Evolutionary conservation across 2,329 filamentous ascomycete genomes (phyloP), one percentile per base, ranked within the genome.

Genomic region (Diaporthe citri): DNA sequence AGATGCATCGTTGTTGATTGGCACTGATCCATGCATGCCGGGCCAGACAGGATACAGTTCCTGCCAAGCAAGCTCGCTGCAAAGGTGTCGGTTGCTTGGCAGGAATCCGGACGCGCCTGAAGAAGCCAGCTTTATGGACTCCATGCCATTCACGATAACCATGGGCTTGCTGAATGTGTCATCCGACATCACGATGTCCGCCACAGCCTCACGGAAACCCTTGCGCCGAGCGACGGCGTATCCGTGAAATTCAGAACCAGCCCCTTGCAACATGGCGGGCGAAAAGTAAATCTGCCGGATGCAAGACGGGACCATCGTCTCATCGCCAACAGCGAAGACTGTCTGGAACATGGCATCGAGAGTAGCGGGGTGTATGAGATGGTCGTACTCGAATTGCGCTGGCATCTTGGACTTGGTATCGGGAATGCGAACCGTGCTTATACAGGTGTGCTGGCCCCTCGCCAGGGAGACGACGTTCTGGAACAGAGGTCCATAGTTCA

Each of bases 331-430:
- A 8, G 84, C 83, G 69, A 91, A 86, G 0, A 88, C 82, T 0
- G 85, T 85, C 72, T 92, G 90, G 34, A 92, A 86, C 80, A 91
- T 86, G 3, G 87, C 82, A 77, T 92, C 90, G 17, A 92, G 82
- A 0, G 89, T 90, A 5, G 88, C 86, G 0, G 90, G 90, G 76
- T 92, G 90, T n/a, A 92, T 85, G 6, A 90, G 74, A 76, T 90
- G 88, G 4, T 86, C 83, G 75, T 86, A 90, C 78, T 91, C 89
- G 71, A 87, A 90, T 20, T 85, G 81, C 52, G 83, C 83, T 0
- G 89, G 89, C 89, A 91, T 91, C 59, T 82, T 84, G 3, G 85
- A 82, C 77, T 82, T 86, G 2, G 88, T 91, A 76, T 90, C 85
- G 0, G 88, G 87, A 6, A 89, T 82, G 10, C 80, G 79, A 6